Evolutionary conservation across 2,329 filamentous ascomycete genomes (phyloP).

Genomic region (Apiospora rasikravindrae): DNA sequence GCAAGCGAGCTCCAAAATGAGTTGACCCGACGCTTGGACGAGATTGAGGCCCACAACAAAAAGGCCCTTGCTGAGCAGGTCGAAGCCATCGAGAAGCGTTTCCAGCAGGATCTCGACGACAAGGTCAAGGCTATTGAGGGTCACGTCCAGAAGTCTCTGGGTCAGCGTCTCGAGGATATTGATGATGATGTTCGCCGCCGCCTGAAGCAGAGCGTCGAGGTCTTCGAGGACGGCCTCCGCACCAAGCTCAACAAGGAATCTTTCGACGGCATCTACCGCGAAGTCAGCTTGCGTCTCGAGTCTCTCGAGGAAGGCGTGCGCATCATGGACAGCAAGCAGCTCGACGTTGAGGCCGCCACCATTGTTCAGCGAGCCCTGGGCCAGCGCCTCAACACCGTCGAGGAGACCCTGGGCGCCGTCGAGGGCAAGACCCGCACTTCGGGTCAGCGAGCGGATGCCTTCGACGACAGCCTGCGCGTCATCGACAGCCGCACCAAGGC

Average conservation of each 20-base stretch:
- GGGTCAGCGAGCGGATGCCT: constrained; percentile 32
- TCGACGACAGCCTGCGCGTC: constrained; percentile 35
- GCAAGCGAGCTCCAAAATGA: background rate
- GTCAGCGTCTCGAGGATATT: constrained; percentile 27
- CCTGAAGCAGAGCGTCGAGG: constrained; percentile 32
- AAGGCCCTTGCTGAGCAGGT: constrained; percentile 27
- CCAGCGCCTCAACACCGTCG: constrained; percentile 31
- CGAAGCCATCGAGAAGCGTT: constrained; percentile 27
- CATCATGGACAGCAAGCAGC: constrained; percentile 34
- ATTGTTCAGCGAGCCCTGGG: constrained; percentile 30
- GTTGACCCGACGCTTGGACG: background rate
- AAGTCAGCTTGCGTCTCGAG: constrained; percentile 32
- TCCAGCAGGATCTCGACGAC: constrained; percentile 26
- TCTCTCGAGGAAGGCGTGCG: constrained; percentile 32
- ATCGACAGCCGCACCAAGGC: constrained; percentile 32
- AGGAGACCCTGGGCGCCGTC: constrained; percentile 28
- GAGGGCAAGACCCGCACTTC: constrained; percentile 30
- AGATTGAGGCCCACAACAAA: constrained; percentile 23
- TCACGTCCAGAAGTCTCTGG: constrained; percentile 27
- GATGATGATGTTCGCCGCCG: constrained; percentile 31
- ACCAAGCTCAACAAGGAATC: constrained; percentile 34
- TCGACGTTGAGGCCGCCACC: constrained; percentile 34
- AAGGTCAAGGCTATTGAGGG: constrained; percentile 28
- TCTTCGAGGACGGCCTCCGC: constrained; percentile 29
- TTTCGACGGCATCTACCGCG: constrained; percentile 30